Evolutionary conservation across 441 rosid genomes (phyloP).

Genomic region (Geranium incanum): DNA sequence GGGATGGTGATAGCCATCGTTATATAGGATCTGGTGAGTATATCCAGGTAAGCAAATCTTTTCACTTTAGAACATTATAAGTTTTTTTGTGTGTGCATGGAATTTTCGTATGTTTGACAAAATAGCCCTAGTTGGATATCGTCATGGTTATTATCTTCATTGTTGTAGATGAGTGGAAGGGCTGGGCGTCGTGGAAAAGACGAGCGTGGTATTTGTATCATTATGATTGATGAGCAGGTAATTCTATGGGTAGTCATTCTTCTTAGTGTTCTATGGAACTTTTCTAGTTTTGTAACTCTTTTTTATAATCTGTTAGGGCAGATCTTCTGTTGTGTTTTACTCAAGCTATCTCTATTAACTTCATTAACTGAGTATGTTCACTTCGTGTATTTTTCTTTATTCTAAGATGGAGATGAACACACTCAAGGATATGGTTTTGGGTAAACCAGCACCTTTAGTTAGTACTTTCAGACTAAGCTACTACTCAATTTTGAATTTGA

Average conservation of each 20-base stretch:
- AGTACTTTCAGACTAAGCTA: constrained; percentile 97
- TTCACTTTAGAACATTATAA: constrained; percentile 13
- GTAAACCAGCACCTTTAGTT: constrained; percentile 95
- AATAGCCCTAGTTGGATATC: background rate
- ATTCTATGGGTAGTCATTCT: constrained; percentile 13
- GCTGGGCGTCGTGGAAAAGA: constrained; percentile 99
- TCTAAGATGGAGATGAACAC: constrained; percentile 89
- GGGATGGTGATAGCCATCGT: constrained; percentile 98
- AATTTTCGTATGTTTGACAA: background rate
- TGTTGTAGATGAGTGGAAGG: constrained; percentile 87
- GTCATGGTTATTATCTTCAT: constrained; percentile 19
- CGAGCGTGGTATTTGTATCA: constrained; percentile 88
- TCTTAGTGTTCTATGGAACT: background rate
- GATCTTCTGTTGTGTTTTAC: background rate
- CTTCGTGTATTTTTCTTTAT: constrained; percentile 3
- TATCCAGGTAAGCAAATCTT: constrained; percentile 65
- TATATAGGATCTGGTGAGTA: constrained; percentile 93
- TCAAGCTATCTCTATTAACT: constrained; percentile 9
- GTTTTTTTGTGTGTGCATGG: background rate
- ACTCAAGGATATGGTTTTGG: constrained; percentile 88
- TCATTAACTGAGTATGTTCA: background rate
- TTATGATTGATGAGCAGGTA: constrained; percentile 96
- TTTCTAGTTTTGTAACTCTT: background rate
- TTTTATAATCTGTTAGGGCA: background rate
- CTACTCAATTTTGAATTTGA: constrained; percentile 86